A percentile compares a stretch with the other conserved stretches of the same genome.
phyloP scores from a whole-genome alignment of 108 stramenopile species.

The Nannochloropsis gaditana region DNA sequence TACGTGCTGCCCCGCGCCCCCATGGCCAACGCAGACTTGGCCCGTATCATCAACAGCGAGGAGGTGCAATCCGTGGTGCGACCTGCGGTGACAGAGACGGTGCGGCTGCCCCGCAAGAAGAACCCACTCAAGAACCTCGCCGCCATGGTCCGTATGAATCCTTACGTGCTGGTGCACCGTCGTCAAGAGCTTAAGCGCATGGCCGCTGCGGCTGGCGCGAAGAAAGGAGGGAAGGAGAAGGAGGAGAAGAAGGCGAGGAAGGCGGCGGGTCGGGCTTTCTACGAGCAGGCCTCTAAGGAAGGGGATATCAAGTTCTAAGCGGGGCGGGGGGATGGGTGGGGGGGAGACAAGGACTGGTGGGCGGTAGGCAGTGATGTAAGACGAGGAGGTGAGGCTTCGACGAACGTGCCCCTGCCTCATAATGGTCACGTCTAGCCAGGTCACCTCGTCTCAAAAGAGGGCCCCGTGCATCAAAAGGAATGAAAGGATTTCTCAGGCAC shows the following conservation, averaged over 20 bases:
- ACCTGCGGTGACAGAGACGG: conserved; percentile 60
- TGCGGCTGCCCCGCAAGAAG: conserved; percentile 69
- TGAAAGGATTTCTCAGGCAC: too few species aligned
- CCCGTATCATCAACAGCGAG: conserved; percentile 94
- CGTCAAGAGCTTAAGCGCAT: conserved; percentile 51
- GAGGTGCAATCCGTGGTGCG: conserved; percentile 91
- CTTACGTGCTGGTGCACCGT: conserved; percentile 79
- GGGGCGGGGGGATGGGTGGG: background rate
- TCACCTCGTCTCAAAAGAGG: too few species aligned
- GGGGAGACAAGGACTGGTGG: background rate
- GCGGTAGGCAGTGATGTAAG: background rate
- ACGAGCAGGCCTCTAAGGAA: conserved; percentile 46
- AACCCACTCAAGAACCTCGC: conserved; percentile 81
- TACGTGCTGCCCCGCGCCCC: conserved; percentile 65
- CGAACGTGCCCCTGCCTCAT: too few species aligned
- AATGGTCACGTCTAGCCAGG: too few species aligned
- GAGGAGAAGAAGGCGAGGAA: conserved; percentile 48
- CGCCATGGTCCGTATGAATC: conserved; percentile 78
- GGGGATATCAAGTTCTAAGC: conserved; percentile 55
- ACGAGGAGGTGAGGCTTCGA: background rate
- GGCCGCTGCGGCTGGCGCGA: conserved; percentile 24
- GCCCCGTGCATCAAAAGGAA: too few species aligned
- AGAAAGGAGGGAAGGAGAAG: conserved; percentile 20
- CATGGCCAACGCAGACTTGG: conserved; percentile 97
- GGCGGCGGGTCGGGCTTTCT: conserved; percentile 34